A percentile compares a stretch with the other conserved stretches of the same genome.
Evolutionary conservation across 2,329 filamentous ascomycete genomes (phyloP).

Genomic region (Cladosporium sp.): DNA sequence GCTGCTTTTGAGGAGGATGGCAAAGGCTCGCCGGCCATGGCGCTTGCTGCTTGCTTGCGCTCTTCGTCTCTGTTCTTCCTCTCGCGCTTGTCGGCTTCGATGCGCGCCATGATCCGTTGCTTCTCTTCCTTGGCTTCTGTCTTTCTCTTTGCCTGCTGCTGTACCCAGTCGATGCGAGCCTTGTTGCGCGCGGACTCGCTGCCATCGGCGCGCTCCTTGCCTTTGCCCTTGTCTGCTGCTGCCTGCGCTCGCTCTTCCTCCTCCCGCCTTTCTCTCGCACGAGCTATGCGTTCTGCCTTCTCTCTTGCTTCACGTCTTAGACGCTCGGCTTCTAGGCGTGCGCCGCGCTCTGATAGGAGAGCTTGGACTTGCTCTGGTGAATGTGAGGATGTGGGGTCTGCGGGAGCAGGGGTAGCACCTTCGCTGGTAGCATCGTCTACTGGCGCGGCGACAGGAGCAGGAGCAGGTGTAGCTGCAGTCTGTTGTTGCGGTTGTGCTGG

Average conservation of each 20-base stretch:
- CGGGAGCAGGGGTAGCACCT: not conserved
- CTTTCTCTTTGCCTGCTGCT: constrained; percentile 61
- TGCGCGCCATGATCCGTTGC: constrained; percentile 70
- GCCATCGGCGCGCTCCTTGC: constrained; percentile 37
- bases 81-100: constrained; percentile 74
- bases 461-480: not conserved
- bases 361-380: constrained; percentile 33
- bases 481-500: not conserved
- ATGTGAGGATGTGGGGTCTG: constrained; percentile 11
- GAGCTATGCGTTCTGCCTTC: constrained; percentile 47
- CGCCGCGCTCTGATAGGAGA: constrained; percentile 56
- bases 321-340: constrained; percentile 46
- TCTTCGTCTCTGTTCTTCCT: constrained; percentile 60
- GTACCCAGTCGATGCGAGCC: constrained; percentile 39
- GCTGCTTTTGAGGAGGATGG: constrained; percentile 15
- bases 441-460: not conserved
- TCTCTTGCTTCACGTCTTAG: constrained; percentile 51
- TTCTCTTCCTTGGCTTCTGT: constrained; percentile 68
- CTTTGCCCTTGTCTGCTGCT: constrained; percentile 30
- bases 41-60: constrained; percentile 31
- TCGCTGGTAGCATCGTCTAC: not conserved
- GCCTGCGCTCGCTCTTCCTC: constrained; percentile 37
- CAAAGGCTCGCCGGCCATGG: constrained; percentile 13
- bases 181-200: constrained; percentile 40
- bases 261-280: constrained; percentile 41